Percentiles rank a stretch among this genome's conserved stretches.
Evolutionary conservation across 2,329 filamentous ascomycete species (phyloP).

Genomic region (Aspergillus pseudotamarii): DNA sequence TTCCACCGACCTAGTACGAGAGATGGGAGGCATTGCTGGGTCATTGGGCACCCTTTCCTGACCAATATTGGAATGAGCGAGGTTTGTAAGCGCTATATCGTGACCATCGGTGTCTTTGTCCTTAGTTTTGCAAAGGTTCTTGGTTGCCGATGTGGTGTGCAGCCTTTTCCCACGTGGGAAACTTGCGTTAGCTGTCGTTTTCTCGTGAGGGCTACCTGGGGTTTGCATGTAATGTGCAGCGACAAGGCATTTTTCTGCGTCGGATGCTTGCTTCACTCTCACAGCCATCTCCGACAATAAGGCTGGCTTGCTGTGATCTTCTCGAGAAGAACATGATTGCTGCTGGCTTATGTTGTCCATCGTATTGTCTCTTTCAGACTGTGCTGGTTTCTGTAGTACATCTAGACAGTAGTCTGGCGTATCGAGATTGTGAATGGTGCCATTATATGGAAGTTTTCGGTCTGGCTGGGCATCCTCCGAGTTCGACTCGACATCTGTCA

Average conservation of each 20-base stretch:
- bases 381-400: not conserved
- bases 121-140: not conserved
- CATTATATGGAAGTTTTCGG: not conserved
- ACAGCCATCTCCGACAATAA: not conserved
- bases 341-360: not conserved
- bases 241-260: not conserved
- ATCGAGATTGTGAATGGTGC: not conserved
- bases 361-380: not conserved
- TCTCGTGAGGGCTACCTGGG: not conserved
- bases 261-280: not conserved
- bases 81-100: not conserved
- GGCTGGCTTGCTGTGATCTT: not conserved
- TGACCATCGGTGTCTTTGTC: not conserved
- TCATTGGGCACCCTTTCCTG: not conserved
- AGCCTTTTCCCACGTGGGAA: not conserved
- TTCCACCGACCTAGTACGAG: not conserved
- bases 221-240: not conserved
- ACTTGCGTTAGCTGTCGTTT: no score
- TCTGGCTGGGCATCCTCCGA: constrained; percentile 15
- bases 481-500: constrained; percentile 31
- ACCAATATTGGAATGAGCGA: not conserved
- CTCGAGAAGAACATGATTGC: not conserved
- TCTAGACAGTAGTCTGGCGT: not conserved
- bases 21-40: not conserved
- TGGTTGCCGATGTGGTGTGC: not conserved